Base-by-base conservation (phyloP, 176 grass and related monocot species). In the Pharus latifolius region DNA sequence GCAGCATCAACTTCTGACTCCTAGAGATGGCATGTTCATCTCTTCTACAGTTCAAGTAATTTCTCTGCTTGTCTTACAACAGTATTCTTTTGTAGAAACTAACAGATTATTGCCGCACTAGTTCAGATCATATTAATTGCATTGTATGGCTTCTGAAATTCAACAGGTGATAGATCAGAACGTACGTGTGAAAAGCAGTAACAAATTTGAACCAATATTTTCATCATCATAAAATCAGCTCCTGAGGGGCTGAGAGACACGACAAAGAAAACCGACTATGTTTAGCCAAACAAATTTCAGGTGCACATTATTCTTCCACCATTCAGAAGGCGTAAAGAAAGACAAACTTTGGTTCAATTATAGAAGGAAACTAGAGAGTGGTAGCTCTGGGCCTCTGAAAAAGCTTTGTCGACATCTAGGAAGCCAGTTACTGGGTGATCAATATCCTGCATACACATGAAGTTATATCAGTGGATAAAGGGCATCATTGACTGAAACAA, bases 301-400 rank as follows among this genome's bases (percentile, higher is more conserved):
- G 33, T 71, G 76, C 72, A 81, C 42, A 70, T 86, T 80, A 86
- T 76, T 81, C 71, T 75, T 69, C 56, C 23, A 58, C 57, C 2
- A 10, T 64, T 44, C 47, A 16, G 15, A 15, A 71, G 33, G 15
- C 33, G 20, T 31, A 70, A 80, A 60, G 23, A 76, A 63, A 70
- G 63, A 31, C 71, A 61, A 75, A 19, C 18, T 31, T 33, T 47
- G 65, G 24, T 54, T 77, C 48, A 56, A 72, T 57, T 42, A 49
- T 51, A 76, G 64, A 86, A 34, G 49, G 57, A 80, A 49, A 86
- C 77, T 59, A 64, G 44, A 50, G 18, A 71, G 37, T 20, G 11
- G 42, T 26, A 23, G 15, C 64, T 65, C 57, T 45, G 57, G 29
- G 49, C 65, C 56, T 71, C 44, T 7, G 25, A 50, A 81, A 71